phyloP scores from a whole-genome alignment of 768 basidiomycete species.

The Suillus variegatus region DNA sequence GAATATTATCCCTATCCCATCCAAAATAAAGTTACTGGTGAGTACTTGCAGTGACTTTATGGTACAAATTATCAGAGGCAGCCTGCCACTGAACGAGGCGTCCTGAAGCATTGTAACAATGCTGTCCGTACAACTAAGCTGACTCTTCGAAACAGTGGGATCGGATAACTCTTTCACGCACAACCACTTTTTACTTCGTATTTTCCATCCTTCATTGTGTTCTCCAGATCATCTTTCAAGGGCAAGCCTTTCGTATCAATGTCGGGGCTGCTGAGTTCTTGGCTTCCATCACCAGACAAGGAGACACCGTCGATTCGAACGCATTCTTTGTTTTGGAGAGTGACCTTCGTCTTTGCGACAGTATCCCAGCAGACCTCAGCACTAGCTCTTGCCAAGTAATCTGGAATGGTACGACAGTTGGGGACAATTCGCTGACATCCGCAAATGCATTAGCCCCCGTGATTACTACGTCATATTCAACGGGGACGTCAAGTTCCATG shows the following conservation, averaged over 20 bases:
- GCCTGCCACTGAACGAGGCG: neutral
- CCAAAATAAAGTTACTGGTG: slow-evolving; percentile 51
- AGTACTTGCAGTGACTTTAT: slow-evolving; percentile 20
- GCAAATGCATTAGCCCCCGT: neutral
- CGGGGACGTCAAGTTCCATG: neutral
- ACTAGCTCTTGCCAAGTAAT: slow-evolving; percentile 49
- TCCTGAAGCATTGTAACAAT: neutral
- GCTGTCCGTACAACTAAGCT: neutral
- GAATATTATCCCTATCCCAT: slow-evolving; percentile 36
- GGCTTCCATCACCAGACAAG: slow-evolving; percentile 48
- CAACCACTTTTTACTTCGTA: slow-evolving; percentile 64
- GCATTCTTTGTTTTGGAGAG: slow-evolving; percentile 45
- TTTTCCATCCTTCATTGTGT: slow-evolving; percentile 69
- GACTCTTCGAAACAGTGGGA: slow-evolving; percentile 50
- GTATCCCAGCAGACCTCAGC: slow-evolving; percentile 42
- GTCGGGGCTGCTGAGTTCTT: slow-evolving; percentile 56
- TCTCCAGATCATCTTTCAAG: slow-evolving; percentile 70
- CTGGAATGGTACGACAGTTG: slow-evolving; percentile 46
- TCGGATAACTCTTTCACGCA: slow-evolving; percentile 65
- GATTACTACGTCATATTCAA: neutral
- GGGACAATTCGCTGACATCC: slow-evolving; percentile 9
- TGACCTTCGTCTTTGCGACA: slow-evolving; percentile 60
- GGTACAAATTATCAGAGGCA: neutral
- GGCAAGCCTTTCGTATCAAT: slow-evolving; percentile 66
- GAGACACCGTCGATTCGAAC: slow-evolving; percentile 46